Conservation (phyloP, 371 early-diverging fungal genomes). For the Mucor irregularis region DNA sequence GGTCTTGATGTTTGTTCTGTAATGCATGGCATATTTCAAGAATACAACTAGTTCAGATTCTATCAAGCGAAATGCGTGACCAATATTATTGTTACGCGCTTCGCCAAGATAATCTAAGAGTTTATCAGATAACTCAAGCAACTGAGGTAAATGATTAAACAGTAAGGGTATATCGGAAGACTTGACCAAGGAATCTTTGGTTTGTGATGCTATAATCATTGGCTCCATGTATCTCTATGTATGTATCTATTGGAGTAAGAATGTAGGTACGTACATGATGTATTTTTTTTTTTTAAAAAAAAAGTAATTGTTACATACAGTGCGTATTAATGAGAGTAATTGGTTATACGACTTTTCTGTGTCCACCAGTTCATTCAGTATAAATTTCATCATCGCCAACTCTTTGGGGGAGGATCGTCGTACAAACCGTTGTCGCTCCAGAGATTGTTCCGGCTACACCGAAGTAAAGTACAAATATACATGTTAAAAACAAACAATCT, state of each 20-base stretch:
- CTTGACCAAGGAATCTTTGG: constrained; percentile 32
- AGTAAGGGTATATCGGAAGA: constrained; percentile 35
- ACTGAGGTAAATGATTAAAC: constrained; percentile 39
- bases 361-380: constrained; percentile 23
- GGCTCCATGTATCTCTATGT: constrained; percentile 38
- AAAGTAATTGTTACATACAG: constrained; percentile 28
- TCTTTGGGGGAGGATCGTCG: constrained; percentile 19
- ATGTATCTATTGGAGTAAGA: neutral
- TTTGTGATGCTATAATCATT: constrained; percentile 32
- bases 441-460: constrained; percentile 4
- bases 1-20: constrained; percentile 35
- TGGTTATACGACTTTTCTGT: constrained; percentile 37
- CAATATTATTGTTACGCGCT: constrained; percentile 24
- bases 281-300: no score
- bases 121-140: constrained; percentile 32
- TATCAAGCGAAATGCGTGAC: constrained; percentile 26
- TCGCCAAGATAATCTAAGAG: constrained; percentile 20
- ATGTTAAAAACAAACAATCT: neutral
- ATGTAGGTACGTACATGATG: neutral
- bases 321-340: constrained; percentile 36
- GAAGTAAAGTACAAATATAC: neutral
- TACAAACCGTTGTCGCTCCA: constrained; percentile 26
- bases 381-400: constrained; percentile 21
- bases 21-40: constrained; percentile 48
- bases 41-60: constrained; percentile 37